Evolutionary conservation across 352 stramenopile species (phyloP).

Genomic region (Blastocystis sp.): DNA sequence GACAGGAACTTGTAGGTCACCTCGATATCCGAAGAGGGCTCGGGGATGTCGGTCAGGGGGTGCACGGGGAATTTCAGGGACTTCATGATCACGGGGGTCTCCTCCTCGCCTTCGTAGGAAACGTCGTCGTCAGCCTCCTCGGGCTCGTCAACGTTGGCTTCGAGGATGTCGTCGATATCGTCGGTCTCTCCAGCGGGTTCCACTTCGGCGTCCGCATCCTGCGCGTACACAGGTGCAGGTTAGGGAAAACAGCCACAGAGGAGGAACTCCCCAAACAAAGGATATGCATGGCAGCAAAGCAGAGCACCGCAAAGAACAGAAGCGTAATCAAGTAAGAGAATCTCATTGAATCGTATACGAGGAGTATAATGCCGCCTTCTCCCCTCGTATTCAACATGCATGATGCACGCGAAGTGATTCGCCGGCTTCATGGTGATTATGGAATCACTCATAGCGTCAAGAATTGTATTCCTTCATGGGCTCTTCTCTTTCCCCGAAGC

Average conservation of each 20-base stretch:
- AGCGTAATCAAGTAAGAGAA: conserved; percentile 44
- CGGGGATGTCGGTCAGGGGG: conserved; percentile 68
- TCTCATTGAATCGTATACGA: conserved; percentile 42
- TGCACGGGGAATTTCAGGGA: conserved; percentile 22
- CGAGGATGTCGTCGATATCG: conserved; percentile 62
- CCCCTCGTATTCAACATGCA: not conserved
- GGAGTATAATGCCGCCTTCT: not conserved
- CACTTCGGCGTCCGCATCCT: conserved; percentile 11
- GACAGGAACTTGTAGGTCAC: conserved; percentile 66
- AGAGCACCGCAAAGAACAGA: conserved; percentile 42
- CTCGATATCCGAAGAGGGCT: conserved; percentile 67
- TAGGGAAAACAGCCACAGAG: not conserved
- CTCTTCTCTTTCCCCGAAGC: not conserved
- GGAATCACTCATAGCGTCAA: not conserved
- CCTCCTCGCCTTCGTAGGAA: conserved; percentile 58
- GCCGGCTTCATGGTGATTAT: conserved; percentile 22
- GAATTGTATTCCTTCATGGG: not conserved
- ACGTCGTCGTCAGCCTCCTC: conserved; percentile 63
- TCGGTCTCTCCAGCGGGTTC: not conserved
- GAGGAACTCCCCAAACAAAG: conserved; percentile 7
- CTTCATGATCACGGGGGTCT: conserved; percentile 57
- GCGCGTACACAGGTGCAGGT: conserved; percentile 15
- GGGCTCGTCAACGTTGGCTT: conserved; percentile 51
- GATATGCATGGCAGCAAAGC: conserved; percentile 63
- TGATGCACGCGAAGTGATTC: conserved; percentile 2